Evolutionary conservation across 495 filamentous ascomycete genomes (phyloP), one percentile per base, ranked within the genome.

Genomic region (Daldinia grandis): DNA sequence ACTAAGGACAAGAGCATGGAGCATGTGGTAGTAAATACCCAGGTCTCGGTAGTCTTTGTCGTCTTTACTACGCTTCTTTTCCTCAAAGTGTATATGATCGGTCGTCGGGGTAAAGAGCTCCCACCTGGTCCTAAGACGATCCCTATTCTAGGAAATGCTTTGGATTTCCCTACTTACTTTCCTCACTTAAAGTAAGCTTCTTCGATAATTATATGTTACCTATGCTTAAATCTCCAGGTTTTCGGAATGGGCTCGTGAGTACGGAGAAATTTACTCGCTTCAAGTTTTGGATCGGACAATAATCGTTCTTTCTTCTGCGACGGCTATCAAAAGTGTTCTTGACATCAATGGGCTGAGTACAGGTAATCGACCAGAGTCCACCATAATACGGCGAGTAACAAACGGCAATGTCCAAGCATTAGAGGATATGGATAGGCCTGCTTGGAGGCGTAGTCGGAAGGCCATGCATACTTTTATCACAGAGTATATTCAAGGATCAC

Each of bases 371-470:
- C 50, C 50, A 5, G 19, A 30, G 25, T 54, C 50, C n/a, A 54
- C 50, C n/a, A 54, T 54, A 15, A 54, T 54, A 21, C 50, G 27
- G 12, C 50, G 27, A 9, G 50, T 54, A 10, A 54, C 50, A 0
- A 54, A 31, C 7, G 50, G 50, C 10, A 17, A 54, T 30, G 25
- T 54, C 50, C 14, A 25, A 25, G 24, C 50, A 30, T 17, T 54
- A n/a, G 50, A 54, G 27, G 25, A 54, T 30, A 54, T 54, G 50
- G 27, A 54, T 9, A 27, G 6, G 24, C 27, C 50, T 6, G 50
- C 24, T n/a, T 54, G 50, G 50, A 54, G 50, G n/a, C 50, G 50
- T 9, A 54, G 50, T 9, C 50, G 50, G 10, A 54, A 54, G 14
- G 50, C 25, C 7, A 54, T 54, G 50, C 27, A 54, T 31, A 54